Evolutionary conservation across 1,284 basidiomycete genomes (phyloP), one percentile per base, ranked within the genome.

Genomic region (Farysia itapuensis): DNA sequence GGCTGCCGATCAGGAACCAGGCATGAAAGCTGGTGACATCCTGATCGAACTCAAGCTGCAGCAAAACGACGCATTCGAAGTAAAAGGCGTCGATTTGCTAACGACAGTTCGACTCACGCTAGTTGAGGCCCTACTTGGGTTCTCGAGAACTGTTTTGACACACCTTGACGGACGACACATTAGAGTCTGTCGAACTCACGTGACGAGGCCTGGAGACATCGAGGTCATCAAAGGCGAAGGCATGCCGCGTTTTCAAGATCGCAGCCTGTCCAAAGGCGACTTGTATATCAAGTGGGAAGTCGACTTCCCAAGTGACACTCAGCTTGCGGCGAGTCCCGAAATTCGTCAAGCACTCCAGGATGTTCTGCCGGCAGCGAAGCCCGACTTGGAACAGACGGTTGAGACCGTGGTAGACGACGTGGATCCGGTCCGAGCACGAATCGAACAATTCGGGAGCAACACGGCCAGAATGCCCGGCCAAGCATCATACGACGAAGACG

Each of bases 61-160:
- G 29, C 81, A 81, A 2, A 90, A 96, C 64, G 80, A 84, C 2
- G 84, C 86, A 0, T 93, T 97, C 74, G 85, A 88, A 67, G 85
- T 90, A 24, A 84, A 85, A 14, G 86, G 86, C 24, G 84, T 85
- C 56, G 86, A 91, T 70, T 80, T 92, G 20, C 80, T 89, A 26
- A 84, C 87, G 2, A 85, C 82, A 24, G 84, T 89, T 40, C 43
- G 48, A 12, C 43, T 74, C 19, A 67, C 64, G 7, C 40, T 74
- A 15, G 48, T 57, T 4, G 65, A 72, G 39, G 66, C 70, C 4
- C 43, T 74, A 14, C 46, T 67, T 1, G 70, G 74, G 22, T 67
- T 72, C 42, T 64, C 67, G 20, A 43, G 72, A n/a, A 64, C 70
- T 8, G 61, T 74, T 9, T 43, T 76, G 33, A 71, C 70, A 12